phyloP scores from a whole-genome alignment of 208 protist species.

The Crithidia bombi region DNA sequence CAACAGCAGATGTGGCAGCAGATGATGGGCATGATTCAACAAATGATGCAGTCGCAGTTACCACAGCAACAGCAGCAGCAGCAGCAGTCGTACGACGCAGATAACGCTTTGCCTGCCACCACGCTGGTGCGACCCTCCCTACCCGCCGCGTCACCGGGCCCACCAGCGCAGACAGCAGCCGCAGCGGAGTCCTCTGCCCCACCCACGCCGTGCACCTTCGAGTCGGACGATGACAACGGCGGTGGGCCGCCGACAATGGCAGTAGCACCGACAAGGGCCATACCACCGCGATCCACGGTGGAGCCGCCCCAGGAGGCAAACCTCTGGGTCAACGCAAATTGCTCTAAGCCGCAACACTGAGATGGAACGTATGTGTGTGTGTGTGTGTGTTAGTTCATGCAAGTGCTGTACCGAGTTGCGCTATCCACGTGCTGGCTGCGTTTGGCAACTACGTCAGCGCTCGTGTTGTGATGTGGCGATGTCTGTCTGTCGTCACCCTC shows the following conservation, averaged over 20 bases:
- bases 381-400: too few relatives aligned
- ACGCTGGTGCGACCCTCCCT: not conserved
- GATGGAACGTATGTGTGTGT: not conserved
- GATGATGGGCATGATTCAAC: slow-evolving; percentile 62
- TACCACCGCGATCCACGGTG: slow-evolving; percentile 11
- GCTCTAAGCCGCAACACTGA: slow-evolving; percentile 14
- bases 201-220: slow-evolving; percentile 21
- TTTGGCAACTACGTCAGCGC: too few relatives aligned
- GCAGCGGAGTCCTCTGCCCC: slow-evolving; percentile 21
- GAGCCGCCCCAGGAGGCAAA: not conserved
- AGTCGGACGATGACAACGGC: slow-evolving; percentile 19
- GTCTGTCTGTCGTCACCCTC: too few relatives aligned
- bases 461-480: too few relatives aligned
- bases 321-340: slow-evolving; percentile 3
- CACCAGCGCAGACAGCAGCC: not conserved
- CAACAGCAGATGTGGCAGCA: slow-evolving; percentile 38
- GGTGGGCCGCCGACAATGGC: slow-evolving; percentile 15
- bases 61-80: not conserved
- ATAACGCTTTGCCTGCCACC: not conserved
- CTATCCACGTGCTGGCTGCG: too few relatives aligned
- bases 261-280: too few relatives aligned
- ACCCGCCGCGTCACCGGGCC: not conserved
- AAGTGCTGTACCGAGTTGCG: too few relatives aligned
- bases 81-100: not conserved
- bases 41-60: slow-evolving; percentile 24